Evolutionary conservation across 2,329 filamentous ascomycete species (phyloP).

Genomic region (Hymenotorrendiella dingleyae): DNA sequence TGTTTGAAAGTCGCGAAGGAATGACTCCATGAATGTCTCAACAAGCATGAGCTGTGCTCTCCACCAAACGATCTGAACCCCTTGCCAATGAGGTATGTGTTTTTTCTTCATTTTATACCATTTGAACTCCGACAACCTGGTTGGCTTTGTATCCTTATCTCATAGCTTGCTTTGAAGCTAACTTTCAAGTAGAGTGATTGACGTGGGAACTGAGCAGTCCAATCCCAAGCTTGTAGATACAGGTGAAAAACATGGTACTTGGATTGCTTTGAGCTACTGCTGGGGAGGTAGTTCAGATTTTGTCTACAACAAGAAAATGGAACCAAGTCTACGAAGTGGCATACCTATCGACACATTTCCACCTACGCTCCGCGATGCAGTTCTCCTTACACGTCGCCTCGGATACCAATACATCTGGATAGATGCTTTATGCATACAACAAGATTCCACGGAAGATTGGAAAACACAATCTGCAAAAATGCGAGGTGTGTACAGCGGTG

Average conservation of each 20-base stretch:
- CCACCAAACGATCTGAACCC: neutral
- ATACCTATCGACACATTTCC: constrained; percentile 6
- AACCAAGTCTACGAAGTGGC: neutral
- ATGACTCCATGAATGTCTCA: constrained; percentile 13
- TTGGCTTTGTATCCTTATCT: too few species aligned
- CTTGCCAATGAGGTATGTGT: neutral
- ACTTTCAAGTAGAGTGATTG: constrained; percentile 15
- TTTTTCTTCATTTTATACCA: too few species aligned
- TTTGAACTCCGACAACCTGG: too few species aligned
- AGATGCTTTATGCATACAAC: constrained; percentile 19
- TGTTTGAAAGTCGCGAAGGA: constrained; percentile 10
- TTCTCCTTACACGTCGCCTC: constrained; percentile 12
- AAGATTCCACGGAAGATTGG: constrained; percentile 18
- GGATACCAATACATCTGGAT: constrained; percentile 18
- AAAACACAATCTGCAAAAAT: constrained; percentile 15
- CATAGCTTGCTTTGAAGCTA: too few species aligned
- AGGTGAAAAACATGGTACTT: constrained; percentile 2
- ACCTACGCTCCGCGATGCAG: constrained; percentile 8
- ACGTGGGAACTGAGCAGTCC: constrained; percentile 11
- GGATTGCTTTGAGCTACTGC: constrained; percentile 16
- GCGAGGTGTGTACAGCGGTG: constrained; percentile 16
- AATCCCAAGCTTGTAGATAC: constrained; percentile 9
- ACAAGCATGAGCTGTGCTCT: constrained; percentile 12
- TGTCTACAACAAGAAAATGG: constrained; percentile 2
- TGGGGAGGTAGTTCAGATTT: constrained; percentile 9